Evolutionary conservation across 306 rosid species (phyloP).

Genomic region (Cicer pinnatifidum): DNA sequence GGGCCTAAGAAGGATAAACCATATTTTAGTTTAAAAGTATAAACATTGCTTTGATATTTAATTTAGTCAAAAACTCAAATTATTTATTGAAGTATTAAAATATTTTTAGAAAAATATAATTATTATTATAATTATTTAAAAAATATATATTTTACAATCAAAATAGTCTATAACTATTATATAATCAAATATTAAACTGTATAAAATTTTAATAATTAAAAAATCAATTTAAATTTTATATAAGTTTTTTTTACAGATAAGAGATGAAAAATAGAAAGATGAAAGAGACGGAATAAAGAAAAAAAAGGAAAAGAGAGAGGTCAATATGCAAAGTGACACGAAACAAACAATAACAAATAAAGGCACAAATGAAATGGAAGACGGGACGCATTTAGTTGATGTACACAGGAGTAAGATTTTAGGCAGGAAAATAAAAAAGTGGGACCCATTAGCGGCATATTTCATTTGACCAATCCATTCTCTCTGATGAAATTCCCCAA

Average conservation of each 20-base stretch:
- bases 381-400: constrained; percentile 44
- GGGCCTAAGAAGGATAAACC: constrained; percentile 30
- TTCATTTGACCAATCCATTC: constrained; percentile 55
- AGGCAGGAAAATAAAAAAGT: constrained; percentile 40
- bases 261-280: background rate
- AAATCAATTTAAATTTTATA: too few relatives aligned
- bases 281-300: constrained; percentile 36
- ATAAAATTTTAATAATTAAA: too few relatives aligned
- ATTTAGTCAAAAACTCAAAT: too few relatives aligned
- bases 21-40: too few relatives aligned
- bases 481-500: constrained; percentile 35
- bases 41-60: too few relatives aligned
- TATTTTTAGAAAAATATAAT: too few relatives aligned
- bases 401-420: constrained; percentile 54
- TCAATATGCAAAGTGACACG: constrained; percentile 23
- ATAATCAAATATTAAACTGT: too few relatives aligned
- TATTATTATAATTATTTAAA: too few relatives aligned
- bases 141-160: too few relatives aligned
- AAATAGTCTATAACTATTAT: too few relatives aligned
- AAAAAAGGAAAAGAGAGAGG: constrained; percentile 29
- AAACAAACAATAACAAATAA: background rate
- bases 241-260: too few relatives aligned
- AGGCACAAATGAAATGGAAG: background rate
- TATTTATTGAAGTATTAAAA: too few relatives aligned
- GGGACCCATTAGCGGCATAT: constrained; percentile 50